Evolutionary conservation across 768 basidiomycete species (phyloP), one percentile per base, ranked within the genome.

Genomic region (Amyloporia xantha): DNA sequence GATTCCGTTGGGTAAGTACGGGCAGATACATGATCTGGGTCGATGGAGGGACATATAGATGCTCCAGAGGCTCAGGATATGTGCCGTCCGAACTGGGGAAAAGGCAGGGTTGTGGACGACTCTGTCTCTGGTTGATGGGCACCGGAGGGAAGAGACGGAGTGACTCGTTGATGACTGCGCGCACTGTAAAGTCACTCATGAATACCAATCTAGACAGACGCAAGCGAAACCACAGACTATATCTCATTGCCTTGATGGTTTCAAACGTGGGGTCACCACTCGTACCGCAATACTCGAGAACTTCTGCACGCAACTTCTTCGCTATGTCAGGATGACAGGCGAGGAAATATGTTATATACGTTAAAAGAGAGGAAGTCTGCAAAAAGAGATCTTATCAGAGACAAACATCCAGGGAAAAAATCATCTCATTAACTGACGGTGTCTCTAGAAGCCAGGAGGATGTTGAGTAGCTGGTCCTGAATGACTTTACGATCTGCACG

Each of bases 361-460:
- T 88, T 51, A 91, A 59, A 2, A 81, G 69, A 48, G 78, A 79
- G 19, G 86, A 78, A 0, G 87, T 88, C 47, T 48, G 38, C 19
- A 12, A 51, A n/a, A n/a, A n/a, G n/a, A n/a, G n/a, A n/a, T n/a
- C n/a, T n/a, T n/a, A n/a, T n/a, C n/a, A n/a, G n/a, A n/a, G n/a
- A n/a, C n/a, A n/a, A n/a, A n/a, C n/a, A n/a, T n/a, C n/a, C n/a
- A n/a, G n/a, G n/a, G n/a, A n/a, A n/a, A n/a, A n/a, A n/a, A n/a
- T n/a, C n/a, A n/a, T n/a, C n/a, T n/a, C n/a, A n/a, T n/a, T n/a
- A n/a, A 41, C 38, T 25, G 5, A 48, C 47, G 28, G 89, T 90
- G 66, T 92, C 89, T 48, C 89, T 68, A 20, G 85, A 76, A 4
- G 89, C 89, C 10, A 91, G 68, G 2, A 92, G 68, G 62, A 90